A percentile compares a stretch with the other conserved stretches of the same genome.
These are phyloP conservation scores for Ilyonectria destructans DNA, from an alignment of 2,329 filamentous ascomycete genomes.

Conservation along the genomic window DNA sequence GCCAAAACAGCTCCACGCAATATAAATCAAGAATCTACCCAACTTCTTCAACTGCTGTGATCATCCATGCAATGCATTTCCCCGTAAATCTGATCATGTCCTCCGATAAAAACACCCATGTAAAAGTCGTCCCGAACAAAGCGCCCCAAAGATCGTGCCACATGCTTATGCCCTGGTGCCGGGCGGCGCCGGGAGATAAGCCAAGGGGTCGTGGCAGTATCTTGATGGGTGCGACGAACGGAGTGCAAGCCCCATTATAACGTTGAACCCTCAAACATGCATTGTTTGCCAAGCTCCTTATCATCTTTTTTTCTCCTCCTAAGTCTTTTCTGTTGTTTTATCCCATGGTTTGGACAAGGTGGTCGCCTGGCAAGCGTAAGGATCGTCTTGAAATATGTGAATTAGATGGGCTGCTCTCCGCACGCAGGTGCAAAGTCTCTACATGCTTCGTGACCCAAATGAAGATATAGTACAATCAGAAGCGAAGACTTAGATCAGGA, in stretches of 20 bases:
- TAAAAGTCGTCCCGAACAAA: slow-evolving; percentile 22
- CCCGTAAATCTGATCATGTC: slow-evolving; percentile 40
- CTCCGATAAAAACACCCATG: slow-evolving; percentile 43
- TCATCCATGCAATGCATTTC: slow-evolving; percentile 44
- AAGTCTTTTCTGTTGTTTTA: slow-evolving; percentile 22
- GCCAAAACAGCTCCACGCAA: slow-evolving; percentile 34
- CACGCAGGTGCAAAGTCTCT: slow-evolving; percentile 42
- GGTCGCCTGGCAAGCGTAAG: slow-evolving; percentile 48
- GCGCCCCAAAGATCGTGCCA: slow-evolving; percentile 29
- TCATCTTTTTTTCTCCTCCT: slow-evolving; percentile 26
- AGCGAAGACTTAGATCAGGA: slow-evolving; percentile 50
- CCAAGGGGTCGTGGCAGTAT: slow-evolving; percentile 29
- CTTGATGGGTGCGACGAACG: slow-evolving; percentile 26
- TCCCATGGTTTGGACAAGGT: slow-evolving; percentile 35
- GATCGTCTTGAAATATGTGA: slow-evolving; percentile 51
- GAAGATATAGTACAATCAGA: slow-evolving; percentile 48
- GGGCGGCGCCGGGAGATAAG: slow-evolving; percentile 29
- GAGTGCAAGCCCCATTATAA: slow-evolving; percentile 47
- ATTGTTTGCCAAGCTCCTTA: slow-evolving; percentile 42
- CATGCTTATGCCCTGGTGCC: slow-evolving; percentile 27
- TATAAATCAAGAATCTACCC: slow-evolving; percentile 35
- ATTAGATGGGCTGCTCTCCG: slow-evolving; percentile 52
- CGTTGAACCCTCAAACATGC: slow-evolving; percentile 41
- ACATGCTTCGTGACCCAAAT: slow-evolving; percentile 47
- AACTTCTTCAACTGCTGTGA: slow-evolving; percentile 24